Percentiles rank a stretch among this genome's conserved stretches.
These are phyloP conservation scores for Leucaena leucocephala DNA, from an alignment of 306 rosid genomes.

Conservation along the genomic window DNA sequence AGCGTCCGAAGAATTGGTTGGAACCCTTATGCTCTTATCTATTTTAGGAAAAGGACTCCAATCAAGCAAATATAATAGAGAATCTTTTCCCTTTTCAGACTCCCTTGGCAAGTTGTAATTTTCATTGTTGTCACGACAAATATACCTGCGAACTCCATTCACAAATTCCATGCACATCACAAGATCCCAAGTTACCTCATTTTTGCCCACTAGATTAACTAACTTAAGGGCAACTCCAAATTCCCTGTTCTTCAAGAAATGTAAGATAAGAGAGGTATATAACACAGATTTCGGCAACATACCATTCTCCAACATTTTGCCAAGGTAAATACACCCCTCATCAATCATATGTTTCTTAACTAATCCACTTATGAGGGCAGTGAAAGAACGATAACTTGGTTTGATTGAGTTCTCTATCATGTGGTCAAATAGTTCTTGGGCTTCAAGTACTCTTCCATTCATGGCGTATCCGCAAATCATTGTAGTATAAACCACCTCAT, in stretches of 20 bases:
- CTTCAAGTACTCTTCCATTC: slow-evolving; percentile 47
- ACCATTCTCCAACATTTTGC: slow-evolving; percentile 49
- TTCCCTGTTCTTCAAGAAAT: slow-evolving; percentile 45
- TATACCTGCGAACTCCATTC: slow-evolving; percentile 44
- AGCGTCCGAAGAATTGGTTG: slow-evolving; percentile 22
- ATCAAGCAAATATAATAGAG: slow-evolving; percentile 40
- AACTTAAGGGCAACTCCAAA: slow-evolving; percentile 46
- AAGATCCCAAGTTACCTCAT: slow-evolving; percentile 40
- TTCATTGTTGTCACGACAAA: slow-evolving; percentile 9
- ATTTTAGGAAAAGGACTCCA: slow-evolving; percentile 24
- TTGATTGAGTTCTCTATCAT: slow-evolving; percentile 48
- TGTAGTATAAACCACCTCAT: slow-evolving; percentile 39
- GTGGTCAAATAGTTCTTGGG: slow-evolving; percentile 42
- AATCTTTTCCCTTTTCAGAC: slow-evolving; percentile 30
- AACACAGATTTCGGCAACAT: slow-evolving; percentile 43
- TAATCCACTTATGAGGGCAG: slow-evolving; percentile 48
- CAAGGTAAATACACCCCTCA: slow-evolving; percentile 45
- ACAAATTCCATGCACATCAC: slow-evolving; percentile 35
- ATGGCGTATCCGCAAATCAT: slow-evolving; percentile 47
- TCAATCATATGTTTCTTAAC: slow-evolving; percentile 47
- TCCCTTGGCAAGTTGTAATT: not conserved
- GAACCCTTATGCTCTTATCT: slow-evolving; percentile 22
- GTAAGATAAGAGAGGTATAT: slow-evolving; percentile 44
- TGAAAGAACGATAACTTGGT: slow-evolving; percentile 51
- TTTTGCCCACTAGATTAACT: slow-evolving; percentile 42